Percentiles rank a stretch among this genome's conserved stretches.
Conservation (phyloP, 441 rosid genomes). For the Arabidopsis hybrid region DNA sequence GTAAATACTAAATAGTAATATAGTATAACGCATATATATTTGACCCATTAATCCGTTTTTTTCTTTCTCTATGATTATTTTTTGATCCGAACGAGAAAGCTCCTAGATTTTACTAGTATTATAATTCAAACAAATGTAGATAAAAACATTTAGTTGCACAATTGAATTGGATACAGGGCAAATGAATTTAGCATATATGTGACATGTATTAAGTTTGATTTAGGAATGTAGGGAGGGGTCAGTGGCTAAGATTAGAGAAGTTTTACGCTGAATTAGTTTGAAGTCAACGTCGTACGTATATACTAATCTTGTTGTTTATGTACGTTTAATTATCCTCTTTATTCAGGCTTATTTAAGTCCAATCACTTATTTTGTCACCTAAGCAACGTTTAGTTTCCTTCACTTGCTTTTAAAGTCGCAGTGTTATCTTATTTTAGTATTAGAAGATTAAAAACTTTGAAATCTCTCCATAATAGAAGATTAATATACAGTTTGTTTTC, state of each 20-base stretch:
- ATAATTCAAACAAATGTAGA: neutral
- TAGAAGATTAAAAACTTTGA: neutral
- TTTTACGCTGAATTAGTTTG: constrained; percentile 10
- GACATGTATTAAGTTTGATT: constrained; percentile 1
- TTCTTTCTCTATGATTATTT: neutral
- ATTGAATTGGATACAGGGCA: too few species aligned
- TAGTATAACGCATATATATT: neutral
- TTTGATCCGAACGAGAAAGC: neutral
- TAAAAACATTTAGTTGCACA: neutral
- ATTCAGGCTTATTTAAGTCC: neutral
- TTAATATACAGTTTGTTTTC: too few species aligned
- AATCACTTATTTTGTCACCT: constrained; percentile 24
- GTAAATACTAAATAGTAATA: too few species aligned
- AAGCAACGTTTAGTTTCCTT: constrained; percentile 23
- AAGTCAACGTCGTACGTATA: constrained; percentile 35
- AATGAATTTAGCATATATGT: too few species aligned
- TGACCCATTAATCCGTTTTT: neutral
- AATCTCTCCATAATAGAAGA: neutral
- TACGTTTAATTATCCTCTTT: constrained; percentile 14
- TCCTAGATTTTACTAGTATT: neutral
- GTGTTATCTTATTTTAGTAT: neutral
- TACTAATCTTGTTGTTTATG: constrained; percentile 19
- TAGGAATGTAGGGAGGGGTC: constrained; percentile 2
- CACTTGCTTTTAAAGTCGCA: neutral
- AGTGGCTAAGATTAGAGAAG: neutral